Evolutionary conservation across 2,329 filamentous ascomycete species (phyloP), one percentile per base, ranked within the genome.

Genomic region (Scortechinia acanthostroma): DNA sequence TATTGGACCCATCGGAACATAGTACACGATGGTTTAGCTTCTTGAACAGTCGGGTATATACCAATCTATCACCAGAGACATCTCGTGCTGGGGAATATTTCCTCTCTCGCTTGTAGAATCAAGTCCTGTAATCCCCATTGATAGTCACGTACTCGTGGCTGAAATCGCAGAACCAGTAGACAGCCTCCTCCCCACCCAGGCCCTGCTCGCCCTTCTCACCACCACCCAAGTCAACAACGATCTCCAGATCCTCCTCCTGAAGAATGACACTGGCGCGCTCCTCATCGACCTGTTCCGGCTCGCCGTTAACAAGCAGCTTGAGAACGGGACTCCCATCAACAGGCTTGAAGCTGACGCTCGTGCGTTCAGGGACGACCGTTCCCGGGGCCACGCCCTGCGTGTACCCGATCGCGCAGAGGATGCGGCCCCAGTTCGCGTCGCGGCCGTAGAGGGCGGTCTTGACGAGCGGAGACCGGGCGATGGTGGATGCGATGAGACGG

Each of bases 341-440:
- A 0, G 88, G 88, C 6, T 91, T 66, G 59, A 93, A 91, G 4
- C 84, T 88, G 20, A 93, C 88, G 53, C 74, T 88, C 1, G 86
- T 91, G 58, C 76, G 76, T 51, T 83, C 76, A 1, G 86, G 84
- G 0, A 77, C 66, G 44, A 93, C 77, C 1, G 73, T 69, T 1
- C 85, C 79, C 1, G 83, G 78, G 47, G 73, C 76, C 30, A 69
- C 61, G n/a, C 70, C 65, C 53, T 71, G 66, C 14, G 80, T 72
- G 60, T 97, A 97, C 2, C 93, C 93, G 3, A 91, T 90, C 1
- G 93, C 91, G 62, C 93, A 97, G 21, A 97, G 76, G 50, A 98
- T 95, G 45, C 93, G 89, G 23, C 93, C 93, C 93, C 93, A 98
- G 71, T 98, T 98, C 16, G 93, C 93, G 61, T 98, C 93, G 62